Evolutionary conservation across 2,329 filamentous ascomycete genomes (phyloP), one percentile per base, ranked within the genome.

Genomic region (Pestalotiopsis fici): DNA sequence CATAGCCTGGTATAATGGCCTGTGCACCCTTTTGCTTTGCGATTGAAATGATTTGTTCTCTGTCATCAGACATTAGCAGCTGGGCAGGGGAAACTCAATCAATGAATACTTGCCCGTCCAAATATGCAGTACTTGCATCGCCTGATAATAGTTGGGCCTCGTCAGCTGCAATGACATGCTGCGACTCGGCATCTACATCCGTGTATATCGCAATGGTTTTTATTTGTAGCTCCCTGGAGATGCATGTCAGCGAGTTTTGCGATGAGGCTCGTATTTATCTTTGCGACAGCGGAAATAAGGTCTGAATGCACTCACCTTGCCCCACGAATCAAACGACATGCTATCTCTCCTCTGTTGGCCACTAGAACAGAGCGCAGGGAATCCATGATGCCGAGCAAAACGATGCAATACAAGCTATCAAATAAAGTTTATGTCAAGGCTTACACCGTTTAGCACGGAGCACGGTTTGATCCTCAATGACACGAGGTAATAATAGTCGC

Each of bases 271-370:
- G n/a, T n/a, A n/a, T n/a, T n/a, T n/a, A n/a, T n/a, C n/a, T n/a
- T n/a, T n/a, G n/a, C n/a, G n/a, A n/a, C 43, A 57, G 13, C 21
- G 15, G 23, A 15, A n/a, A 3, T 9, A 1, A 57, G 5, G 9
- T 2, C 55, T 1, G n/a, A 57, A 31, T 1, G 12, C 4, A 7
- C 55, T 43, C 28, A 39, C 28, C 15, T 64, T 4, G n/a, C 66
- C n/a, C 25, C 54, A 13, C n/a, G 35, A 7, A 70, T 68, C 23
- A 64, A 23, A 12, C 69, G 71, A 3, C 65, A 50, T 35, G 71
- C 71, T 28, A 72, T 72, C 57, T 72, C 71, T 27, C 71, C 71
- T 31, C 71, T 68, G 37, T 72, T 72, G 23, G 71, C 71, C 2
- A 72, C 43, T 4, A 68, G 64, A 15, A 66, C 59, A 7, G 39